phyloP scores from a whole-genome alignment of 306 rosid genomes.

The Cucumis hystrix region DNA sequence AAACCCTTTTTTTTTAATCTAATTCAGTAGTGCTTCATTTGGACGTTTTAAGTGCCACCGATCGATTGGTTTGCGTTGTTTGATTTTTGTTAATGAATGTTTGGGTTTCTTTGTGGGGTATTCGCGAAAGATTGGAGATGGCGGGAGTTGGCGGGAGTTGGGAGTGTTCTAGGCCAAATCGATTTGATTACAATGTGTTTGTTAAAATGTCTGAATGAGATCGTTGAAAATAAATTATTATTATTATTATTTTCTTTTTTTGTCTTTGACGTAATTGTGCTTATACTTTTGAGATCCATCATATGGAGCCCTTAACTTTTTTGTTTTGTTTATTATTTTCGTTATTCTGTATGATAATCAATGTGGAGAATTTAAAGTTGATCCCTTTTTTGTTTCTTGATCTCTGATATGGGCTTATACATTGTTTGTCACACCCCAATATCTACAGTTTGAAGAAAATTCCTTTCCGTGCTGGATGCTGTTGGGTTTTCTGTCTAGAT shows the following conservation, averaged over 20 bases:
- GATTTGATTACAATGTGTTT: neutral
- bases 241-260: too few species aligned
- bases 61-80: neutral
- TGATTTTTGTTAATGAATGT: neutral
- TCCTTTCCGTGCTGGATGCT: slow-evolving; percentile 15
- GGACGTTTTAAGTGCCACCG: neutral
- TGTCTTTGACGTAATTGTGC: neutral
- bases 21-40: neutral
- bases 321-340: neutral
- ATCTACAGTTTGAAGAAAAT: slow-evolving; percentile 34
- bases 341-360: neutral
- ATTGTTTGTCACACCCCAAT: slow-evolving; percentile 9
- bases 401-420: neutral
- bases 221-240: neutral
- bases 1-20: neutral
- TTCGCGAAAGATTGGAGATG: neutral
- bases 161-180: neutral
- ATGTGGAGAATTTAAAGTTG: neutral
- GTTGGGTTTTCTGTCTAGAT: slow-evolving; percentile 6
- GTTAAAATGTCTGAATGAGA: neutral
- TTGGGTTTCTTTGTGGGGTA: neutral
- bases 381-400: neutral
- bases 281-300: neutral
- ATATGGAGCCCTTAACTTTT: neutral
- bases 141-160: neutral